Evolutionary conservation across 495 filamentous ascomycete species (phyloP), one percentile per base, ranked within the genome.

Genomic region (Penicillium parvum): DNA sequence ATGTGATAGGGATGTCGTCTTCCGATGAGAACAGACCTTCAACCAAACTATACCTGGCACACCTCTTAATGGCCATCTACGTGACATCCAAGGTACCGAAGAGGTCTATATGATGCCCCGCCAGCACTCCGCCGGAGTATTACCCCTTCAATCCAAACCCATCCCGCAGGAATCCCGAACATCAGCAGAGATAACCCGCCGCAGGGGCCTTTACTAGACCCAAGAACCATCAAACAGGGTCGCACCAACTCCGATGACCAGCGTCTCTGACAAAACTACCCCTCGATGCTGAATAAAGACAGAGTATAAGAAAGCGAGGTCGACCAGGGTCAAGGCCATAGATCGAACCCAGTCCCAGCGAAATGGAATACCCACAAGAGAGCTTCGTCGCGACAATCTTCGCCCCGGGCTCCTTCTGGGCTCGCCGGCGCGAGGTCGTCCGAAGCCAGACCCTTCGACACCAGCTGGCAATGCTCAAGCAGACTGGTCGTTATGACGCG

Each of bases 401-500:
- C 23, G 17, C 44, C 1, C 33, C 49, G 8, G 39, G 38, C 20
- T 58, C 47, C 44, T 57, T 73, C 32, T 62, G 70, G 46, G 61
- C 48, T 26, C 27, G 50, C 22, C 69, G 70, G 19, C 65, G 70
- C n/a, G 40, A 68, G 32, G 65, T 66, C 7, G 60, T 72, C 14
- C 59, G 57, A n/a, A 50, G 47, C 7, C 53, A 64, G 30, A 75
- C 73, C 2, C 55, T 65, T 10, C 56, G 51, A 5, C 62, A 68
- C 37, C 74, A 79, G 55, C 64, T 81, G 7, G 48, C 64, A 15
- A 67, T 77, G 49, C 56, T 80, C 25, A 75, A 73, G 50, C 52
- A 63, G 34, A 78, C 76, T 5, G 76, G 77, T 1, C 65, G 75
- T 8, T 79, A 79, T 43, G 68, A 75, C 36, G 74, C 73, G 22